Evolutionary conservation across 2,329 filamentous ascomycete species (phyloP), one percentile per base, ranked within the genome.

Genomic region (Lasiodiplodia sp.): DNA sequence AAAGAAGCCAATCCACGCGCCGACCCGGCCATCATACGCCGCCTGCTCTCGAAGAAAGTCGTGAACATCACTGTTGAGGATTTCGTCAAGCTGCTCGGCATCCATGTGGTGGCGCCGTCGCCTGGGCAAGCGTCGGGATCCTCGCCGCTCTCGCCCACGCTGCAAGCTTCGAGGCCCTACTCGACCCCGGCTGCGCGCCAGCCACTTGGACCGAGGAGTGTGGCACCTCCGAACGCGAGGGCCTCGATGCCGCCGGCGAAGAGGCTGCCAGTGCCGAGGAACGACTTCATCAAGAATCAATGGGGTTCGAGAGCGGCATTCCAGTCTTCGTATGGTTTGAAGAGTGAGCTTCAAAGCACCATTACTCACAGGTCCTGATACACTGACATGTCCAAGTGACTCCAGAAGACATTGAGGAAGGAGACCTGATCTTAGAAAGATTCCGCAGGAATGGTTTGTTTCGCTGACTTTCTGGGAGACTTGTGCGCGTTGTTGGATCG

Each of bases 271-370:
- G 47, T 3, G 18, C 4, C 44, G 60, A 52, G 38, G 40, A 23
- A 38, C 31, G 65, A 56, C 11, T 67, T 67, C 53, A 47, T 67
- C 53, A 67, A 52, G 53, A 38, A 23, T 16, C 40, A 58, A n/a
- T 67, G 65, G 65, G 65, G 65, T 1, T 58, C 51, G 7, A 56
- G 65, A 28, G 12, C 53, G 14, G 44, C 40, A 12, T 67, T 67
- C 12, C 65, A 67, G 65, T 37, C 44, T 1, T 31, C 65, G 18
- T 67, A 67, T 25, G 65, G 65, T 2, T 47, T 67, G n/a, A 67
- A 58, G 53, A 67, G 63, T 66, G 40, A 38, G 63, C 21, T 21
- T 40, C 10, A 8, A 16, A 10, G 16, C 10, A 12, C 34, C n/a
- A 25, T 40, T 12, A 25, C 44, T 14, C 6, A 21, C 7, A 10